Evolutionary conservation across 441 rosid genomes (phyloP), one percentile per base, ranked within the genome.

Genomic region (Erysimum cheiri): DNA sequence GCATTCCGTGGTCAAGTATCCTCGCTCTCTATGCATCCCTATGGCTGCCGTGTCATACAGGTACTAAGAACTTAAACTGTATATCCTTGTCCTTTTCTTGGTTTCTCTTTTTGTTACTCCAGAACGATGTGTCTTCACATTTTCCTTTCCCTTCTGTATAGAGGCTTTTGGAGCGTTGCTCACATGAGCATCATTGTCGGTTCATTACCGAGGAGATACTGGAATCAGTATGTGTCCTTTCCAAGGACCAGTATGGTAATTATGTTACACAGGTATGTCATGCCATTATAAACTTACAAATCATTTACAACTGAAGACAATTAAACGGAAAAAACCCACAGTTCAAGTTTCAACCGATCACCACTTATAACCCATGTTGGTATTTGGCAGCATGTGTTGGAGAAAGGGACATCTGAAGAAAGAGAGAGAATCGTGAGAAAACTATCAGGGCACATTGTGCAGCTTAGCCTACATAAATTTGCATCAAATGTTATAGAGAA

Each of bases 21-120:
- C 46, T 79, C 71, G 13, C 98, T 93, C 78, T 89, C 98, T 48
- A 85, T 73, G 71, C 96, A 93, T 81, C 96, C 97, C 14, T 93
- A 90, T 74, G 98, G 98, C 50, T 93, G 96, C 59, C 97, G 97
- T 67, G 98, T 93, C 66, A 86, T 90, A 66, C 98, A 88, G 91
- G 97, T 90, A 81, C 48, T 28, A 13, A 60, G 11, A 36, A 9
- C 61, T 53, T 28, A 14, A n/a, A n/a, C n/a, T n/a, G n/a, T n/a
- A n/a, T n/a, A 22, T 12, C 60, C 4, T 49, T 58, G 36, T 74
- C 44, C 13, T 35, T 57, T 47, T 36, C 13, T 64, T 50, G 15
- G 61, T 22, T 32, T 69, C 47, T 64, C 61, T 57, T 48, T 15
- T 47, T 63, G 59, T 44, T 53, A 19, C 46, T 31, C 60, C 11